phyloP scores from a whole-genome alignment of 106 monocot species.

The Dioscorea alata region DNA sequence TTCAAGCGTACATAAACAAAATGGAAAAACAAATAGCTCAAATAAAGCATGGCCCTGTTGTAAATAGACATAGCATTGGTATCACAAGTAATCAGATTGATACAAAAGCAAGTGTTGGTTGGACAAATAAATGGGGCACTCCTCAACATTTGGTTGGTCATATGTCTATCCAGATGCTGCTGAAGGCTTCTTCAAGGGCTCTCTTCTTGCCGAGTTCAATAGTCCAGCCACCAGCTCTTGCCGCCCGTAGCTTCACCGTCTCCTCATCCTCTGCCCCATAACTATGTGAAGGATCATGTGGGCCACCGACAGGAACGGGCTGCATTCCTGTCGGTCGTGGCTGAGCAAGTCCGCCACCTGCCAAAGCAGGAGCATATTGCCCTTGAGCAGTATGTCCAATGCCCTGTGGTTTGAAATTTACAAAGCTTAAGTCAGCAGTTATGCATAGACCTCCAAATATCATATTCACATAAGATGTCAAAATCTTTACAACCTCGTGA shows the following conservation, averaged over 20 bases:
- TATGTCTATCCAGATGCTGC: conserved; percentile 52
- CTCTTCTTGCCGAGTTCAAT: conserved; percentile 57
- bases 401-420: conserved; percentile 14
- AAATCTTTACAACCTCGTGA: neutral
- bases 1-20: too few species aligned
- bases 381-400: conserved; percentile 40
- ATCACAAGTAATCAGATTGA: too few species aligned
- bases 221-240: conserved; percentile 88
- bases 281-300: conserved; percentile 29
- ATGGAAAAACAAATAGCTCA: too few species aligned
- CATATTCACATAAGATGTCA: neutral
- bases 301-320: conserved; percentile 43
- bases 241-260: conserved; percentile 42
- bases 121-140: too few species aligned
- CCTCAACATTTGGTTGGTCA: too few species aligned
- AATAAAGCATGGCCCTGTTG: too few species aligned
- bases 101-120: too few species aligned
- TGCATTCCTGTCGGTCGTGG: conserved; percentile 65
- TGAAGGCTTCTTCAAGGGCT: conserved; percentile 85
- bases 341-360: conserved; percentile 48
- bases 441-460: neutral
- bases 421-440: neutral
- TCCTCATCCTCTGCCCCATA: conserved; percentile 61
- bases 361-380: conserved; percentile 66
- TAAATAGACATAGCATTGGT: too few species aligned